Evolutionary conservation across 768 basidiomycete genomes (phyloP).

Genomic region (Tulasnella sp.): DNA sequence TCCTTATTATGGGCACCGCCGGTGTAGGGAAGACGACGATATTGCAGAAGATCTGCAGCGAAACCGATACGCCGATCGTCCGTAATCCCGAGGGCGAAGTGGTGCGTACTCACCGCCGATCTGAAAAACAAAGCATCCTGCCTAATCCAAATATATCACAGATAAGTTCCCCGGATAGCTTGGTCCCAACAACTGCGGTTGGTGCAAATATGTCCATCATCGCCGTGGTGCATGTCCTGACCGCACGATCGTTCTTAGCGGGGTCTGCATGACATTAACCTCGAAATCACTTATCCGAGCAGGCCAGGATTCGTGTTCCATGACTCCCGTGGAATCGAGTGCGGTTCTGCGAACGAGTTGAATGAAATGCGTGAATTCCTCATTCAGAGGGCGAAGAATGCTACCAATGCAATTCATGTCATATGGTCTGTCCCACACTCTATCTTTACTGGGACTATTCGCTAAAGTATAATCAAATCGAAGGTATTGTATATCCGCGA

Average conservation of each 20-base stretch:
- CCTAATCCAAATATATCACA: neutral
- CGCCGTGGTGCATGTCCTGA: neutral
- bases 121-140: neutral
- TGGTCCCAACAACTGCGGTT: neutral
- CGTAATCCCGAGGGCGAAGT: neutral
- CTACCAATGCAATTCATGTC: neutral
- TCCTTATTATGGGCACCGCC: neutral
- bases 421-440: neutral
- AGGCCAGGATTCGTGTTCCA: conserved; percentile 33
- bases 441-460: neutral
- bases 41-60: conserved; percentile 14
- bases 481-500: neutral
- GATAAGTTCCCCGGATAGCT: neutral
- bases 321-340: conserved; percentile 35
- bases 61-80: conserved; percentile 11
- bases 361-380: conserved; percentile 29
- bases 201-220: neutral
- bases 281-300: conserved; percentile 27
- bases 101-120: neutral
- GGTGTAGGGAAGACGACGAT: conserved; percentile 17
- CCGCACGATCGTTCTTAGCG: conserved; percentile 22
- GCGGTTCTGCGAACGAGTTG: conserved; percentile 27
- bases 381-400: neutral
- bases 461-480: neutral
- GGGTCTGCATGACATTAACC: conserved; percentile 30